phyloP scores from a whole-genome alignment of 31 red algal genomes.

The Odonthalia washingtoniensis region DNA sequence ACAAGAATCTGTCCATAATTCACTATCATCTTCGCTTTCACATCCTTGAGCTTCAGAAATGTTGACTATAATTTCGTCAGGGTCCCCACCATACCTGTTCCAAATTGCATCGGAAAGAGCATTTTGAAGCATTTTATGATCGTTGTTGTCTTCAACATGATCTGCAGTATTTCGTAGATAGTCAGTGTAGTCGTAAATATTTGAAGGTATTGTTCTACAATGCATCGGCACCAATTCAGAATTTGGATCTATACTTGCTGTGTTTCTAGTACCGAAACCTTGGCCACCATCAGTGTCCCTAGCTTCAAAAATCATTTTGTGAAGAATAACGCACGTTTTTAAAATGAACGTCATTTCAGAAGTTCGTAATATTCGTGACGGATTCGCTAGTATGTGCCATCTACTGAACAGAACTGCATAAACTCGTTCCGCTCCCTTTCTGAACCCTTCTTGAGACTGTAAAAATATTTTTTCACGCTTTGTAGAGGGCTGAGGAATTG shows the following conservation, averaged over 20 bases:
- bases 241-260: slow-evolving; percentile 5
- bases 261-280: slow-evolving; percentile 30
- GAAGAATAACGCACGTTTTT: background rate
- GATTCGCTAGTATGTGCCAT: slow-evolving; percentile 20
- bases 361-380: background rate
- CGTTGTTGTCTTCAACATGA: background rate
- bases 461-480: slow-evolving; percentile 34
- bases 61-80: too few species aligned
- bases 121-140: slow-evolving; percentile 24
- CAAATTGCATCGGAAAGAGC: slow-evolving; percentile 5
- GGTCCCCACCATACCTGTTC: background rate
- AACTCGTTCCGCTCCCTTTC: slow-evolving; percentile 14
- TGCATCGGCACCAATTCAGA: background rate
- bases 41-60: too few species aligned
- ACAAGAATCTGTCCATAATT: too few species aligned
- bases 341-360: slow-evolving; percentile 1
- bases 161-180: background rate
- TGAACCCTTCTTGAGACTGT: slow-evolving; percentile 1
- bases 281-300: too few species aligned
- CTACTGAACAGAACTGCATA: slow-evolving; percentile 34
- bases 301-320: slow-evolving; percentile 23
- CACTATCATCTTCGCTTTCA: too few species aligned
- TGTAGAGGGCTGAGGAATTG: background rate
- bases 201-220: background rate
- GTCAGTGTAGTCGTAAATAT: background rate